A percentile compares a stretch with the other conserved stretches of the same genome.
These are phyloP conservation scores for Mitragyna speciosa DNA, from an alignment of 257 asterid species.

Conservation along the genomic window DNA sequence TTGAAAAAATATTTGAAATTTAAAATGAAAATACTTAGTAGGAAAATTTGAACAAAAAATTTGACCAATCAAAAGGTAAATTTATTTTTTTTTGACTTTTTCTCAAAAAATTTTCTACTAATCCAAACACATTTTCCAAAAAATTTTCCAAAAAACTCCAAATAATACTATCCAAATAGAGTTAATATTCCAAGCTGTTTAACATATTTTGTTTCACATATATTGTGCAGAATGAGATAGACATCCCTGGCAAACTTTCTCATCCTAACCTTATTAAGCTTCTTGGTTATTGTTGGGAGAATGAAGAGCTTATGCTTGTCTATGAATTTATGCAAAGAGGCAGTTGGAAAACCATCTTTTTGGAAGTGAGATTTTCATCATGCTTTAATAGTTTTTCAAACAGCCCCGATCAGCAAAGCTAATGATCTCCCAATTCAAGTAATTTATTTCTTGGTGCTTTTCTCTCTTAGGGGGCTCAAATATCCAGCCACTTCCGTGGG, in stretches of 20 bases:
- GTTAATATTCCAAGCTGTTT: background rate
- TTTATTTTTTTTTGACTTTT: too few species aligned
- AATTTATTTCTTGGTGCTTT: background rate
- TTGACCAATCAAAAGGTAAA: too few species aligned
- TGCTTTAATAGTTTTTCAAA: background rate
- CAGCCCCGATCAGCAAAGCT: too few species aligned
- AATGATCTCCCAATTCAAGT: background rate
- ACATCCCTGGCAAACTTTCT: slow-evolving; percentile 68
- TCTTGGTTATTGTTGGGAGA: slow-evolving; percentile 73
- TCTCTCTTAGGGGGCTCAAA: slow-evolving; percentile 51
- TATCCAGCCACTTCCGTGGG: slow-evolving; percentile 74
- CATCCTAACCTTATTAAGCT: slow-evolving; percentile 81
- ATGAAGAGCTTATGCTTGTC: slow-evolving; percentile 66
- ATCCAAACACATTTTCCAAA: too few species aligned
- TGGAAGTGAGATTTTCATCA: slow-evolving; percentile 60
- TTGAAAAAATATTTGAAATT: too few species aligned
- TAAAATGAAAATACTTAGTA: too few species aligned
- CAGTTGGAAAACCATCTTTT: slow-evolving; percentile 90
- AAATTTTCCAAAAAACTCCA: too few species aligned
- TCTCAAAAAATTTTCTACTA: too few species aligned
- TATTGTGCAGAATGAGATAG: slow-evolving; percentile 57
- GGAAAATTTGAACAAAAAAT: too few species aligned
- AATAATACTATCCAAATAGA: too few species aligned
- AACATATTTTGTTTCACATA: slow-evolving; percentile 11
- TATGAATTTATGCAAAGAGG: slow-evolving; percentile 84